Conservation (phyloP, 23 red algal species). For the Gracilaria vermiculophylla region DNA sequence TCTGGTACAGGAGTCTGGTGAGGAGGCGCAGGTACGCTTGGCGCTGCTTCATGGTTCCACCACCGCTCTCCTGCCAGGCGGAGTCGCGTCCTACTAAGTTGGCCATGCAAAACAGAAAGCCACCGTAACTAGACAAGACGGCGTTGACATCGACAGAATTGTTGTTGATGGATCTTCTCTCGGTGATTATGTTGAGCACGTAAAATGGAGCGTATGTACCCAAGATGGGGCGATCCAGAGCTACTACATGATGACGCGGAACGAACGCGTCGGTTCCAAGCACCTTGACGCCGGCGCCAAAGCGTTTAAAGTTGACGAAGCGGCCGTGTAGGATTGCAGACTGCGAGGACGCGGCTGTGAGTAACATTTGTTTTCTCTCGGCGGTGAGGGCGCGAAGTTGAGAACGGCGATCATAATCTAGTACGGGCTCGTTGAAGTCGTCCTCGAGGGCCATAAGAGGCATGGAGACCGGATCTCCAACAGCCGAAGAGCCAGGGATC, state of each 20-base stretch:
- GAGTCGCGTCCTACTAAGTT: slow-evolving; percentile 68
- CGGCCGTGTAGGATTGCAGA: slow-evolving; percentile 62
- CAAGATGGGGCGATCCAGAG: slow-evolving; percentile 62
- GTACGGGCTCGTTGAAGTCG: slow-evolving; percentile 88
- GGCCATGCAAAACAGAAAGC: slow-evolving; percentile 67
- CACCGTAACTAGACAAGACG: slow-evolving; percentile 70
- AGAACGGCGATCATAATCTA: slow-evolving; percentile 59
- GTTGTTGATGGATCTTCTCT: neutral
- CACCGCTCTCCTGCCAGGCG: slow-evolving; percentile 59
- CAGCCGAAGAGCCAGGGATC: slow-evolving; percentile 46
- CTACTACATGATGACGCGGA: slow-evolving; percentile 69
- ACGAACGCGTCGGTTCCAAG: slow-evolving; percentile 68
- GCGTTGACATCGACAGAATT: slow-evolving; percentile 40
- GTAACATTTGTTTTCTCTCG: slow-evolving; percentile 17
- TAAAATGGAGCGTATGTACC: slow-evolving; percentile 81
- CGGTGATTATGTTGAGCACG: slow-evolving; percentile 29
- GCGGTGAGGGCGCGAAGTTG: slow-evolving; percentile 38
- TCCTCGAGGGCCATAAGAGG: slow-evolving; percentile 74
- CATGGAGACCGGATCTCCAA: slow-evolving; percentile 73
- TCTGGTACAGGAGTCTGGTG: slow-evolving; percentile 52
- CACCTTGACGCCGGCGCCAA: slow-evolving; percentile 64
- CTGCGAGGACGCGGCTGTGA: neutral
- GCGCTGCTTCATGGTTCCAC: slow-evolving; percentile 61
- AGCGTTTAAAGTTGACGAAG: slow-evolving; percentile 56
- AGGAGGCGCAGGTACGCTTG: slow-evolving; percentile 80